These are phyloP conservation scores for Kitagawia praeruptora DNA, from an alignment of 129 eudicot genomes.

Conservation along the genomic window DNA sequence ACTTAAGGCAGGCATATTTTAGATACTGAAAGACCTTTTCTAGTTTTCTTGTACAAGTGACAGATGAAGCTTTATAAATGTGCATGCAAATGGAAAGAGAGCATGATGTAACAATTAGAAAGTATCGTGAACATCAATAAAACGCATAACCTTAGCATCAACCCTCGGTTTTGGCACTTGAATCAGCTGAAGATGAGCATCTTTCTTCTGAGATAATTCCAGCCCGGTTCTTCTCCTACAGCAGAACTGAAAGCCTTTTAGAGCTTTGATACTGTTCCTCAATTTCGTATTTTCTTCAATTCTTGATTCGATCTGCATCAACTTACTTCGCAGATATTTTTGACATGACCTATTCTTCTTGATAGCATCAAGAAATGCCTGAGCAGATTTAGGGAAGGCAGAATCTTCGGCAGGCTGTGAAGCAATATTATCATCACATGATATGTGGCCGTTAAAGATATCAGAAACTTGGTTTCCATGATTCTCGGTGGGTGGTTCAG, in stretches of 20 bases:
- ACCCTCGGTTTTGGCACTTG: conserved; percentile 54
- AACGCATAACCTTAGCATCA: conserved; percentile 47
- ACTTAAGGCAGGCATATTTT: background rate
- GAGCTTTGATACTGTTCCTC: conserved; percentile 43
- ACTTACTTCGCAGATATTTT: conserved; percentile 50
- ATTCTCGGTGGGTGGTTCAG: conserved; percentile 24
- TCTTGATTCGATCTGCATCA: conserved; percentile 55
- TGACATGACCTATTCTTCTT: conserved; percentile 84
- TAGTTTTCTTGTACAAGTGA: background rate
- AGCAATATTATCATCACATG: conserved; percentile 31
- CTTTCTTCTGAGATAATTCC: conserved; percentile 64
- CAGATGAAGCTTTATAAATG: background rate
- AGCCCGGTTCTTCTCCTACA: conserved; percentile 67
- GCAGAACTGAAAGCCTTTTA: conserved; percentile 55
- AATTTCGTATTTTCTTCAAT: conserved; percentile 62
- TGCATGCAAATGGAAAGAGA: background rate
- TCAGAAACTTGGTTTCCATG: conserved; percentile 20
- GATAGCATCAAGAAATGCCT: conserved; percentile 75
- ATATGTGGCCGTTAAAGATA: conserved; percentile 26
- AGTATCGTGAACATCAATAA: background rate
- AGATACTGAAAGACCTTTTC: background rate
- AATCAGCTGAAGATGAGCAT: conserved; percentile 66
- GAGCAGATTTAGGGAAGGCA: conserved; percentile 62
- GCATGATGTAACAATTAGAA: background rate
- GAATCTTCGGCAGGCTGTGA: conserved; percentile 26